Conservation (phyloP, 345 rosid species). For the Cardamine resedifolia region DNA sequence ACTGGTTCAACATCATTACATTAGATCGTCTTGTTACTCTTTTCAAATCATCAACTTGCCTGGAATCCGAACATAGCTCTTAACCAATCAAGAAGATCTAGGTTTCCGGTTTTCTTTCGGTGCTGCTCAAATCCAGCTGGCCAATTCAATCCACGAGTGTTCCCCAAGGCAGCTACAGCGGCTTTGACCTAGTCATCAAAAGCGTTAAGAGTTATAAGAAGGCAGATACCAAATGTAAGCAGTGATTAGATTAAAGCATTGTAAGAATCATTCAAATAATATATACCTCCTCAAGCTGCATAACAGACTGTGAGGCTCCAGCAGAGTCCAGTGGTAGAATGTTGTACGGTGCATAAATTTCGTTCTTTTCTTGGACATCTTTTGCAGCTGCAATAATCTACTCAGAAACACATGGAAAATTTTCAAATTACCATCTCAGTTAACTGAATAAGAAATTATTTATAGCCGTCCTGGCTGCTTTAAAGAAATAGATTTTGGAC, state of each 20-base stretch:
- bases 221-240: slow-evolving; percentile 1
- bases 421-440: slow-evolving; percentile 10
- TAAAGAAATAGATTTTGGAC: slow-evolving; percentile 10
- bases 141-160: slow-evolving; percentile 88
- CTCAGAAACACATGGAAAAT: slow-evolving; percentile 30
- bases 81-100: slow-evolving; percentile 96
- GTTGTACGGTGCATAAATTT: slow-evolving; percentile 94
- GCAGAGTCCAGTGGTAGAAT: slow-evolving; percentile 96
- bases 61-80: slow-evolving; percentile 98
- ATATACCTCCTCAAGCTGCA: slow-evolving; percentile 94
- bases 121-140: slow-evolving; percentile 81
- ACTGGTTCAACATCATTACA: slow-evolving; percentile 7
- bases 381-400: slow-evolving; percentile 98
- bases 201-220: slow-evolving; percentile 29
- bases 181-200: slow-evolving; percentile 86
- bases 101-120: slow-evolving; percentile 78
- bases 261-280: neutral
- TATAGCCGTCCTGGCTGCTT: slow-evolving; percentile 5
- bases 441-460: neutral
- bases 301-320: slow-evolving; percentile 86
- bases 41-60: slow-evolving; percentile 47
- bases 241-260: slow-evolving; percentile 8
- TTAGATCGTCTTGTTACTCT: neutral
- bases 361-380: slow-evolving; percentile 98
- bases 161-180: slow-evolving; percentile 84